Evolutionary conservation across 2,329 filamentous ascomycete species (phyloP), one percentile per base, ranked within the genome.

Genomic region (Pseudogymnoascus sp.): DNA sequence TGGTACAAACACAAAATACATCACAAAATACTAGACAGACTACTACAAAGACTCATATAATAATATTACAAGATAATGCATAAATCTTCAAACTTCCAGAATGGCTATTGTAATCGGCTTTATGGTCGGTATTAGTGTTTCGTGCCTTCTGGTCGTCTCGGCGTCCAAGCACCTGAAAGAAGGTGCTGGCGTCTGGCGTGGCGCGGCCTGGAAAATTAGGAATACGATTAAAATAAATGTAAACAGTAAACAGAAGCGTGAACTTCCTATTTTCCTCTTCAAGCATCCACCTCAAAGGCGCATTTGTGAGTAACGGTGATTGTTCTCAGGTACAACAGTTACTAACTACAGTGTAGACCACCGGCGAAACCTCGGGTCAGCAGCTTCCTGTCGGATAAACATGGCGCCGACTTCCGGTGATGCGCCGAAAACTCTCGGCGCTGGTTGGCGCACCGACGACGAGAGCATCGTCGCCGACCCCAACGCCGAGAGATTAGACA

Each of bases 191-290:
- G 49, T 7, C 28, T 34, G 28, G 16, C 49, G 49, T n/a, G 11
- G n/a, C 25, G n/a, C 49, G 49, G 49, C 49, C 49, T 56, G n/a
- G 28, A 34, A 56, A 34, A 8, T 56, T 28, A 56, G 49, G 49
- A 23, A 56, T 9, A 7, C 12, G 18, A 25, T 56, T 31, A 4
- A 56, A 56, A 34, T 34, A 34, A 34, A 34, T 18, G 28, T 56
- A 56, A 56, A 56, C 49, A 34, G 9, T 34, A 34, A 34, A 18
- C 25, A 34, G 28, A 56, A 56, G 49, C 49, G 49, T 56, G 28
- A 34, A 34, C 16, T 18, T 56, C 9, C 12, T 12, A 8, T 56
- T 6, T 18, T 12, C 9, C 4, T 34, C 28, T 56, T 34, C 28
- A 7, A 8, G 34, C 25, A 28, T 56, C 16, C 34, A 34, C 28